These are phyloP conservation scores for Cladosporium sp. DNA, from an alignment of 2,329 filamentous ascomycete genomes.

Conservation along the genomic window DNA sequence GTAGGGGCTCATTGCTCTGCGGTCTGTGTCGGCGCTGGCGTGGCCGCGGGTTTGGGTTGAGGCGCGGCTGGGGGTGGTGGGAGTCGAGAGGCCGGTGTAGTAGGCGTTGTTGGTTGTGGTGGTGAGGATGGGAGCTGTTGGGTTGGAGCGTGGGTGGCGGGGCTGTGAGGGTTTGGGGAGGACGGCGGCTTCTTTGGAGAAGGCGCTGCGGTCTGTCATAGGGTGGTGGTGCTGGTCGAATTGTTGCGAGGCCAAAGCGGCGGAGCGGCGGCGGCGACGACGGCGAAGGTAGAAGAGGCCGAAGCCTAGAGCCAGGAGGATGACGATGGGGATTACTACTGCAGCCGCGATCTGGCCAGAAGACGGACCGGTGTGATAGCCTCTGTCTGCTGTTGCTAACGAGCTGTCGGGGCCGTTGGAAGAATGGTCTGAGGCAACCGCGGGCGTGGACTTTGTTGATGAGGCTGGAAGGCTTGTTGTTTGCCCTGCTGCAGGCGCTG, in stretches of 20 bases:
- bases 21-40: background rate
- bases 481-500: background rate
- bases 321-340: slow-evolving; percentile 4
- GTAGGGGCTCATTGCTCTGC: background rate
- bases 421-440: background rate
- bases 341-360: slow-evolving; percentile 3
- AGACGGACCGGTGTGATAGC: background rate
- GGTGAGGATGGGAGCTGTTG: slow-evolving; percentile 6
- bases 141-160: background rate
- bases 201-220: slow-evolving; percentile 4
- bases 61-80: slow-evolving; percentile 3
- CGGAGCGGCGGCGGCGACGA: background rate
- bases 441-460: background rate
- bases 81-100: slow-evolving; percentile 12
- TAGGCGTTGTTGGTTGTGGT: slow-evolving; percentile 4
- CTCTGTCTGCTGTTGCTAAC: background rate
- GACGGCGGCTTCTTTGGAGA: background rate
- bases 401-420: background rate
- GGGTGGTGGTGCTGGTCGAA: background rate
- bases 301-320: slow-evolving; percentile 4
- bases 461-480: background rate
- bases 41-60: slow-evolving; percentile 2
- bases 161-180: background rate
- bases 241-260: background rate
- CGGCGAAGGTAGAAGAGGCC: slow-evolving; percentile 4